Evolutionary conservation across 768 basidiomycete genomes (phyloP), one percentile per base, ranked within the genome.

Genomic region (Termitomyces sp.): DNA sequence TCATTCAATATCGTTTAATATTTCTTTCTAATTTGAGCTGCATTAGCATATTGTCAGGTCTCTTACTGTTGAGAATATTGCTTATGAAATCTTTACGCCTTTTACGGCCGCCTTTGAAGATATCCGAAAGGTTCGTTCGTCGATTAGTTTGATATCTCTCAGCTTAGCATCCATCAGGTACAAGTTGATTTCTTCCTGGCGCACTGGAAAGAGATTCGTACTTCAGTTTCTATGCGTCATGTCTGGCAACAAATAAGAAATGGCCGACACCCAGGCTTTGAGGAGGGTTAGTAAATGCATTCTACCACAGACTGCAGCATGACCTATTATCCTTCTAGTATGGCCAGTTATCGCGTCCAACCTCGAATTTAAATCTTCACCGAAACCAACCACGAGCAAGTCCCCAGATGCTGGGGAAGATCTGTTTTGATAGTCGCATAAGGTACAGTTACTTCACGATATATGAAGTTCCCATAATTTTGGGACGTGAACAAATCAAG

Each of bases 211-310:
- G 87, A 90, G 31, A 91, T 95, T 55, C 86, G 90, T 42, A 72
- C 80, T n/a, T 90, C 89, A n/a, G 84, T 87, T 18, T 81, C 87
- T 13, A 92, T 94, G 90, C 81, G 80, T 55, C 81, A 79, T 61
- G 87, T 94, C 5, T 94, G 91, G 89, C 81, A 85, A 56, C 90
- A 93, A 70, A 92, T 95, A 42, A 78, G 93, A 55, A 78, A 83
- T 48, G 92, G 92, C 44, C 79, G 89, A 34, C 89, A 93, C 67
- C 88, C 90, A 18, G 92, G 92, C 1, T 94, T 93, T 65, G 92
- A 93, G 72, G 90, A 92, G 79, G 87, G 88, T 87, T 16, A 31
- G 60, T 54, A 34, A 31, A 55, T 39, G 36, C 48, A 29, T 20
- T n/a, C 39, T n/a, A 39, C 39, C n/a, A 7, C 18, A 9, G 52